Evolutionary conservation across 352 stramenopile species (phyloP), one percentile per base, ranked within the genome.

Genomic region (Thalassiosira mediterranea): DNA sequence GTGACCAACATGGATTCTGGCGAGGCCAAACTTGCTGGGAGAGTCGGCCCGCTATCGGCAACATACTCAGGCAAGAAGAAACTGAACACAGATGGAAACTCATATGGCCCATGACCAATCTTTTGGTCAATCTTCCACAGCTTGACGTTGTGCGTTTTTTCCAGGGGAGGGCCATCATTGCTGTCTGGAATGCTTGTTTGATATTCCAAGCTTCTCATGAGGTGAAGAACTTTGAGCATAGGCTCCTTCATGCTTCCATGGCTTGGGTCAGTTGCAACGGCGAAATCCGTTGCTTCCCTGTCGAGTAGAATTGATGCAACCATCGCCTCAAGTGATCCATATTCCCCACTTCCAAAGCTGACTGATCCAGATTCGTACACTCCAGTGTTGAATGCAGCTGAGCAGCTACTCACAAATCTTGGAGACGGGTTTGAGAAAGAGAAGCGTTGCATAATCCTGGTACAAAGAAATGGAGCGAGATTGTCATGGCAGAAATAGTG

Each of bases 401-500:
- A 23, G 42, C 31, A 28, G n/a, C 17, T 23, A 53, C 76, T 65
- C 1, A 93, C 71, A 69, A 89, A 93, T 31, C 72, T 21, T 23
- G 83, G 86, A 5, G 23, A 81, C n/a, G 88, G 85, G 65, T 93
- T 93, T 19, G 75, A 87, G 7, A 69, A 86, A 0, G 60, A 73
- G 38, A 92, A 87, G 49, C 83, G 58, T 79, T 93, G 86, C 49
- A 92, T 89, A 17, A 94, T 67, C 19, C 76, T 59, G 8, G 59
- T 44, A 23, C 82, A 65, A 40, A 94, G 47, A 62, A 93, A 93
- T 19, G 89, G 84, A 40, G 86, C 79, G n/a, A 69, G 79, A 47
- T 92, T 94, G 28, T 79, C 60, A 70, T 93, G 87, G 49, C 83
- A 73, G 29, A 86, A 71, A 49, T 86, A 86, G 66, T 84, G 70